A percentile compares a stretch with the other conserved stretches of the same genome.
Conservation (phyloP, 2,329 filamentous ascomycete species). For the Trichoderma sp. region DNA sequence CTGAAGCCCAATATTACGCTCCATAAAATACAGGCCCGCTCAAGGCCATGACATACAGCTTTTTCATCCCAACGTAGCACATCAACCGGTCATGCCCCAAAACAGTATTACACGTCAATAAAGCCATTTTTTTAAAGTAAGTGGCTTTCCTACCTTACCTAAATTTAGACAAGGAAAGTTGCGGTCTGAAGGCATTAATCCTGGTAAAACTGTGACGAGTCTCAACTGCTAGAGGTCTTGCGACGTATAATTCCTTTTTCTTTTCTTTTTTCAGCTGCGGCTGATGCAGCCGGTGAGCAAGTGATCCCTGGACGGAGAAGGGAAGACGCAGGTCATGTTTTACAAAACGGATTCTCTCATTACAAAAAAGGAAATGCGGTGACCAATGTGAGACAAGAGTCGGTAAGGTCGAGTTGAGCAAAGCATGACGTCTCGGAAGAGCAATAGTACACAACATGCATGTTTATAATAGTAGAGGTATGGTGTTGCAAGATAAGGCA, state of each 20-base stretch:
- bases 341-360: neutral
- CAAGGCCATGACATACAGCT: neutral
- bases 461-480: neutral
- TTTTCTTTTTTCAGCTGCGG: constrained; percentile 13
- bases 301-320: neutral
- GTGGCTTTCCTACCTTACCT: neutral
- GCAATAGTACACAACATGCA: neutral
- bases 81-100: neutral
- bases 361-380: neutral
- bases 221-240: neutral
- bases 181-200: neutral
- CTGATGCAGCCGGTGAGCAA: constrained; percentile 1
- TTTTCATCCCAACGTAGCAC: neutral
- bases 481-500: neutral
- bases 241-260: neutral
- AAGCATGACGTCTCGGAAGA: neutral
- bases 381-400: neutral
- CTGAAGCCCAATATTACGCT: neutral
- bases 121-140: neutral
- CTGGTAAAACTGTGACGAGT: neutral
- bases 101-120: neutral
- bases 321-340: neutral
- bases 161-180: neutral
- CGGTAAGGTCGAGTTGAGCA: neutral
- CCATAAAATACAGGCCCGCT: neutral